Percentiles rank a stretch among this genome's conserved stretches.
phyloP scores from a whole-genome alignment of 1,284 basidiomycete genomes.

The Cutaneotrichosporon cyanovorans region DNA sequence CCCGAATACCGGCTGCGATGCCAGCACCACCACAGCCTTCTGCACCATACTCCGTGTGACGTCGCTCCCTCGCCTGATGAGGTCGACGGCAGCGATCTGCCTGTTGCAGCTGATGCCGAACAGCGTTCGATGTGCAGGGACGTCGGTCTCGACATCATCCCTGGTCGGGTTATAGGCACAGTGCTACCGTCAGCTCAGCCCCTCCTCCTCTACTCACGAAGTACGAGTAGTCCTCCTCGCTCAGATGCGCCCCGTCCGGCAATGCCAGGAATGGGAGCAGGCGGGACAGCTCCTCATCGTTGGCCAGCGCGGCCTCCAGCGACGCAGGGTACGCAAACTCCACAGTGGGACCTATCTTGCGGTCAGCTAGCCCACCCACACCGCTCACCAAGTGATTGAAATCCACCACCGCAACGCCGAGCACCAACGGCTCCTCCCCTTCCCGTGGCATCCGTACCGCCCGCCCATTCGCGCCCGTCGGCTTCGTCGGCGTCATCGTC shows the following conservation, averaged over 20 bases:
- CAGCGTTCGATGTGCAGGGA: slow-evolving; percentile 54
- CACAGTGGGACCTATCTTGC: slow-evolving; percentile 78
- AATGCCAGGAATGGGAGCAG: slow-evolving; percentile 94
- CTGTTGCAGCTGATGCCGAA: slow-evolving; percentile 97
- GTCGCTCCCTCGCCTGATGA: slow-evolving; percentile 75
- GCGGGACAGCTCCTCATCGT: slow-evolving; percentile 70
- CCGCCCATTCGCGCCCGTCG: neutral
- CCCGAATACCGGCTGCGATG: slow-evolving; percentile 73
- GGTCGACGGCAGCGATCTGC: slow-evolving; percentile 73
- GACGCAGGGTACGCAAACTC: slow-evolving; percentile 59
- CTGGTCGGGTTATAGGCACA: slow-evolving; percentile 49
- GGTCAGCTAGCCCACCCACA: slow-evolving; percentile 6
- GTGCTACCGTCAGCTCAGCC: slow-evolving; percentile 48
- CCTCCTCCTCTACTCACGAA: slow-evolving; percentile 50
- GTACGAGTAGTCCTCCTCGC: slow-evolving; percentile 91
- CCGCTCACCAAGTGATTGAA: slow-evolving; percentile 74
- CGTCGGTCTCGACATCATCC: slow-evolving; percentile 21
- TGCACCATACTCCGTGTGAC: slow-evolving; percentile 95
- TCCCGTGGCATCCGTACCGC: neutral
- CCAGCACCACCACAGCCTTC: slow-evolving; percentile 93
- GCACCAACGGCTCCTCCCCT: slow-evolving; percentile 42
- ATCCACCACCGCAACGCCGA: slow-evolving; percentile 79
- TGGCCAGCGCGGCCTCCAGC: slow-evolving; percentile 58
- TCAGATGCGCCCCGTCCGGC: slow-evolving; percentile 92
- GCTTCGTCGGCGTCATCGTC: neutral